Conservation (phyloP, 1,284 basidiomycete genomes). For the Abortiporus biennis region DNA sequence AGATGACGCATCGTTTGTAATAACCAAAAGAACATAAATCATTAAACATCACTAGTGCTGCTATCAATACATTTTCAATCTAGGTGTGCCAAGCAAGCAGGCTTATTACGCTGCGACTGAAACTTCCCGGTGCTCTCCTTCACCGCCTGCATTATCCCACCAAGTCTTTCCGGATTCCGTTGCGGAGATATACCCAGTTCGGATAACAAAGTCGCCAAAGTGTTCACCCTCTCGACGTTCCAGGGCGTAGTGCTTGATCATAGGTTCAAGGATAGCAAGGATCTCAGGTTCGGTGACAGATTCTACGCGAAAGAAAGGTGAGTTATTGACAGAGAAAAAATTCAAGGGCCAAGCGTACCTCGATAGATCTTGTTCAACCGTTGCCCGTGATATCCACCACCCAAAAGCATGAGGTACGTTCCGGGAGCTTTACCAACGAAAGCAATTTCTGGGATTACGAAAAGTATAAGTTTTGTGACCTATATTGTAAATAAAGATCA, state of each 20-base stretch:
- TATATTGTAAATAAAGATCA: conserved; percentile 16
- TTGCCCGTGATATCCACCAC: conserved; percentile 92
- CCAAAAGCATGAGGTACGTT: conserved; percentile 91
- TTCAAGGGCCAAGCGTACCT: conserved; percentile 34
- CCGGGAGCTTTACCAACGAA: conserved; percentile 97
- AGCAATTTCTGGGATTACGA: conserved; percentile 68
- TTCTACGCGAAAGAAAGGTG: conserved; percentile 45
- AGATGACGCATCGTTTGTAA: no score
- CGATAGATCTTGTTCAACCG: conserved; percentile 91
- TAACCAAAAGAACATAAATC: no score
- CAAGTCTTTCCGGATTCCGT: conserved; percentile 75
- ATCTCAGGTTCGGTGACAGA: conserved; percentile 94
- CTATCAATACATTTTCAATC: no score
- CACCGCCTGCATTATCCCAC: conserved; percentile 78
- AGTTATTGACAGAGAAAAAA: not conserved
- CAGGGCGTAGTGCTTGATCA: conserved; percentile 91
- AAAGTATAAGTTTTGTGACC: conserved; percentile 2
- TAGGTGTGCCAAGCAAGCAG: no score
- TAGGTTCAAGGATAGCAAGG: conserved; percentile 80
- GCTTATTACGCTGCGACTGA: conserved; percentile 12
- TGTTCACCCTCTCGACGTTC: conserved; percentile 87
- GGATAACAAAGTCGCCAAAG: conserved; percentile 95
- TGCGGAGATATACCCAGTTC: conserved; percentile 78
- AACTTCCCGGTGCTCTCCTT: conserved; percentile 45
- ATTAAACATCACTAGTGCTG: no score